Base-by-base conservation (phyloP, 2,329 filamentous ascomycete genomes). In the Monilinia polystroma region DNA sequence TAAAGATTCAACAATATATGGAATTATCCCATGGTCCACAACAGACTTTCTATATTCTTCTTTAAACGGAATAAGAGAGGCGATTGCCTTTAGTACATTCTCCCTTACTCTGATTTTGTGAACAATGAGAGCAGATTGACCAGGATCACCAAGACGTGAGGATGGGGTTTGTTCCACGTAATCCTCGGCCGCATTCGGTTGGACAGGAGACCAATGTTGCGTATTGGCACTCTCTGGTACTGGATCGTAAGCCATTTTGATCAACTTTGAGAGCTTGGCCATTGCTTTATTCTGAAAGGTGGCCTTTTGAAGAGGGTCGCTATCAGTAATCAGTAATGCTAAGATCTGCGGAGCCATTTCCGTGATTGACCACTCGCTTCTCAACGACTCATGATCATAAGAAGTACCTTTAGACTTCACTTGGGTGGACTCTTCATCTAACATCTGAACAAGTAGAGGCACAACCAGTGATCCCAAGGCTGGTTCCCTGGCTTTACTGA, bases 11-110 rank as follows among this genome's bases (percentile, higher is more conserved):
- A 96, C 89, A 63, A 98, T 88, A 75, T 90, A 93, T 0, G 87
- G 84, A 55, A 96, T 83, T 60, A 91, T 85, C n/a, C 93, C 92
- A 72, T 91, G 87, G 32, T 93, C 89, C 63, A 95, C 90, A 57
- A 98, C 85, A 0, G 85, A 84, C 75, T 96, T 96, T 54, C 93
- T 85, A 74, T 94, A 92, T 32, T 90, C 87, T 72, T 98, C 93
- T 73, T 93, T 92, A 72, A 90, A 89, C 3, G 91, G 87, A 1
- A 91, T 87, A 62, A 98, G 81, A 2, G 92, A 90, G n/a, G 91
- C 91, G 66, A 98, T 80, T 1, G 92, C 93, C 73, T 89, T 88
- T 23, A 98, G 79, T 1, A 88, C 85, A 60, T 86, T 89, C 77
- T 94, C 90, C 64, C 95, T 87, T 70, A 93, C 85, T 72, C 84